These are phyloP conservation scores for Trichoderma atroviride DNA, from an alignment of 2,329 filamentous ascomycete species.

Conservation along the genomic window DNA sequence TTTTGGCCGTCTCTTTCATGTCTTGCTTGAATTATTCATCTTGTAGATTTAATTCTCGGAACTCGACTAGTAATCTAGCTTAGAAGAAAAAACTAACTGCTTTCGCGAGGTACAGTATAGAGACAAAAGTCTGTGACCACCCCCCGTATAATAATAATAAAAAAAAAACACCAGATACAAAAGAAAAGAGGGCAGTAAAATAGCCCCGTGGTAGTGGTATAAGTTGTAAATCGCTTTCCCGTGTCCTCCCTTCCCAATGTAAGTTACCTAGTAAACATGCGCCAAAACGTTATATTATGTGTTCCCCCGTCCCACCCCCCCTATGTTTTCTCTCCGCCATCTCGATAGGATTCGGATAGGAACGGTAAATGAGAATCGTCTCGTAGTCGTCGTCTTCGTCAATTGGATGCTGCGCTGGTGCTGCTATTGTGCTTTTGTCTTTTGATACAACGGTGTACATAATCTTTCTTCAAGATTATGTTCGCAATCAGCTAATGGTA, in stretches of 20 bases:
- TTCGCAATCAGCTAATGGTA: background rate
- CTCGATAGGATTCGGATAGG: background rate
- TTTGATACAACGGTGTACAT: background rate
- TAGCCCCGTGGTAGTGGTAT: slow-evolving; percentile 4
- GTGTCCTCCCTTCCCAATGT: background rate
- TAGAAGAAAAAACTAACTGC: background rate
- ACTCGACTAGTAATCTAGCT: no score
- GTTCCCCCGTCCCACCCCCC: background rate
- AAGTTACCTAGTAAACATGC: slow-evolving; percentile 20
- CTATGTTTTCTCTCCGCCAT: background rate
- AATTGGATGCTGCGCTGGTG: background rate
- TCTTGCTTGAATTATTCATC: no score
- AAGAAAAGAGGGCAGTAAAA: background rate
- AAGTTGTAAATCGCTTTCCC: slow-evolving; percentile 19
- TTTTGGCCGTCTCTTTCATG: no score
- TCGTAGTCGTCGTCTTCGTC: slow-evolving; percentile 16
- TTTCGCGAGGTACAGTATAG: no score
- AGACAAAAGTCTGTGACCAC: no score
- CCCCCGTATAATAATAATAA: background rate
- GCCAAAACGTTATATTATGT: slow-evolving; percentile 14
- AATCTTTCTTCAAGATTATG: background rate
- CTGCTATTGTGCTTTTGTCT: background rate
- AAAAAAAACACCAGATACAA: background rate
- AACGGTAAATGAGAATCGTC: slow-evolving; percentile 10
- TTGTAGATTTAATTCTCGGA: no score